Percentiles rank a stretch among this genome's conserved stretches.
phyloP scores from a whole-genome alignment of 1,284 basidiomycete genomes.

The Rhodotorula sp. region DNA sequence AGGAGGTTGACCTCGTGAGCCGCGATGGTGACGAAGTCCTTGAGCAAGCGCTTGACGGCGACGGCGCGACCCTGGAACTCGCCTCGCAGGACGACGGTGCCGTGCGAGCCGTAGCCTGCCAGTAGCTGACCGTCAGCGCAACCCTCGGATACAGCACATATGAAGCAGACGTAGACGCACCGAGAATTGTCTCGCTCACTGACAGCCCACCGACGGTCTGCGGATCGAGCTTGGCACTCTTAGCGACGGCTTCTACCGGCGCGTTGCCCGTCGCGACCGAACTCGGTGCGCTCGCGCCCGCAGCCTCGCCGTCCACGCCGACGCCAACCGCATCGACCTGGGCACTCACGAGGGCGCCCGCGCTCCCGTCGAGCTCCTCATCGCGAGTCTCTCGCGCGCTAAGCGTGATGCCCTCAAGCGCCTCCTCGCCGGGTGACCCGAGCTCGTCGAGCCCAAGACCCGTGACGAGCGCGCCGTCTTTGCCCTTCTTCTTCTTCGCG shows the following conservation, averaged over 20 bases:
- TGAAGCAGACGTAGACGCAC: constrained; percentile 20
- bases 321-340: constrained; percentile 48
- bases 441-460: constrained; percentile 24
- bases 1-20: constrained; percentile 90
- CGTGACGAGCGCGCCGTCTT: constrained; percentile 4
- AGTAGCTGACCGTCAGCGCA: not conserved
- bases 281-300: not conserved
- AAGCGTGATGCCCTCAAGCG: constrained; percentile 15
- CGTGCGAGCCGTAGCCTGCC: constrained; percentile 90
- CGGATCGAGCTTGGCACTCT: constrained; percentile 5
- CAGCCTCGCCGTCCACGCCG: constrained; percentile 52
- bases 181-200: constrained; percentile 45
- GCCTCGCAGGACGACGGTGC: constrained; percentile 91
- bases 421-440: constrained; percentile 4
- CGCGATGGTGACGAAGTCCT: constrained; percentile 93
- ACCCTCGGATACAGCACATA: too few species aligned
- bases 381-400: constrained; percentile 24
- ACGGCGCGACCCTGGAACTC: constrained; percentile 93
- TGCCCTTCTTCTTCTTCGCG: constrained; percentile 32
- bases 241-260: not conserved
- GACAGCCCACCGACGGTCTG: constrained; percentile 40
- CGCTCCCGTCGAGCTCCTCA: constrained; percentile 52
- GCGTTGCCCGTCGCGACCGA: not conserved
- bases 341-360: constrained; percentile 44
- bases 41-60: constrained; percentile 91